Conservation (phyloP, 805 yeast genomes). For the Kazachstania bromeliacearum region DNA sequence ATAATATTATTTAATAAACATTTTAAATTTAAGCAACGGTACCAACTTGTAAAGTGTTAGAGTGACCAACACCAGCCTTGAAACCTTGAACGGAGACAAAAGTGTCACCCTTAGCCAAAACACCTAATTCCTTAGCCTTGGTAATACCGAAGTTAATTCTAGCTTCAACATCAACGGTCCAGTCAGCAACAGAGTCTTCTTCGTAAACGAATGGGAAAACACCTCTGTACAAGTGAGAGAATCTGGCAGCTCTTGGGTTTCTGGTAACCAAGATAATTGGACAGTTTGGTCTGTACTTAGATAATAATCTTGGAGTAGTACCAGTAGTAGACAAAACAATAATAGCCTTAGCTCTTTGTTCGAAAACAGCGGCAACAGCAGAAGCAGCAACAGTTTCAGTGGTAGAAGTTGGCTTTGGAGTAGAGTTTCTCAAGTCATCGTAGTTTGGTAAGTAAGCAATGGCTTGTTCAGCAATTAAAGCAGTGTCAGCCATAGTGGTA, state of each 20-base stretch:
- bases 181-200: slow-evolving; percentile 51
- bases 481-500: slow-evolving; percentile 96
- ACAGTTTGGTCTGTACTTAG: slow-evolving; percentile 95
- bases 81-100: slow-evolving; percentile 97
- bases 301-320: slow-evolving; percentile 86
- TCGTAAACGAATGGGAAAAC: slow-evolving; percentile 92
- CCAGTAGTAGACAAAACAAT: slow-evolving; percentile 94
- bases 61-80: slow-evolving; percentile 97
- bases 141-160: slow-evolving; percentile 89
- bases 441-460: slow-evolving; percentile 77
- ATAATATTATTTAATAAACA: slow-evolving; percentile 29
- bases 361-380: slow-evolving; percentile 92
- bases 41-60: slow-evolving; percentile 93
- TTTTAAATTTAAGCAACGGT: slow-evolving; percentile 38
- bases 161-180: slow-evolving; percentile 94
- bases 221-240: slow-evolving; percentile 94
- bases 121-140: slow-evolving; percentile 79
- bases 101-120: slow-evolving; percentile 78
- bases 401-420: slow-evolving; percentile 83
- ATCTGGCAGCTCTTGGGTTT: slow-evolving; percentile 87
- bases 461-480: slow-evolving; percentile 93
- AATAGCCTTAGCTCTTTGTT: slow-evolving; percentile 94
- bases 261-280: slow-evolving; percentile 98
- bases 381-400: slow-evolving; percentile 96
- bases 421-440: slow-evolving; percentile 80